phyloP scores from a whole-genome alignment of 192 early-diverging fungal species.

The Podila verticillata region DNA sequence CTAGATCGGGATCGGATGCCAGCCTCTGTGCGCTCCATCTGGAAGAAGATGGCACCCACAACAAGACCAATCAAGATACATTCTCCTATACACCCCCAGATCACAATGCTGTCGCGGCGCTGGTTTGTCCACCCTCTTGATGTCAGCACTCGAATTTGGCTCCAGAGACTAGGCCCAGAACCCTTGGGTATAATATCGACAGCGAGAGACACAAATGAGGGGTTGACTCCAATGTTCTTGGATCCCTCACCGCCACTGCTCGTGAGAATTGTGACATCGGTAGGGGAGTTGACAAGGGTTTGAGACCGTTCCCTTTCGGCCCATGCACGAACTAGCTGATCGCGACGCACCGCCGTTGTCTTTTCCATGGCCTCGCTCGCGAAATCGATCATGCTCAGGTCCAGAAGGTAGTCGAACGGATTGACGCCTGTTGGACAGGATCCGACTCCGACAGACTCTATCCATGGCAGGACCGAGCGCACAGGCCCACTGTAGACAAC shows the following conservation, averaged over 20 bases:
- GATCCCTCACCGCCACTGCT: conserved; percentile 18
- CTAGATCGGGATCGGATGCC: conserved; percentile 38
- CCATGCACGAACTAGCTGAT: conserved; percentile 38
- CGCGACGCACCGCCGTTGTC: conserved; percentile 32
- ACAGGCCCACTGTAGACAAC: conserved; percentile 46
- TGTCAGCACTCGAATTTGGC: conserved; percentile 32
- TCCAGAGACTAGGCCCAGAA: conserved; percentile 30
- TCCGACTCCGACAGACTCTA: conserved; percentile 28
- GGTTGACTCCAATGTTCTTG: not conserved
- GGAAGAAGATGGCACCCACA: conserved; percentile 32
- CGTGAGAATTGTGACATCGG: conserved; percentile 5
- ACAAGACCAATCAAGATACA: conserved; percentile 37
- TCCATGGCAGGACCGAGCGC: conserved; percentile 39
- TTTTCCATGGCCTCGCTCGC: conserved; percentile 48
- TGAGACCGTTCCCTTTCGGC: conserved; percentile 9
- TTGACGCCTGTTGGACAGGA: conserved; percentile 40
- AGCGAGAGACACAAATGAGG: conserved; percentile 24
- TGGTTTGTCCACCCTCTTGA: conserved; percentile 43
- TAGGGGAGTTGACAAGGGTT: not conserved
- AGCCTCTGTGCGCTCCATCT: conserved; percentile 17
- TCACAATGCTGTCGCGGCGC: conserved; percentile 33
- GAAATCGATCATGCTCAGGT: conserved; percentile 47
- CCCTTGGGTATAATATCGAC: conserved; percentile 42
- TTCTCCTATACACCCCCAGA: conserved; percentile 45
- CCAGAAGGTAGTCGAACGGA: conserved; percentile 46